Conservation (phyloP, 805 yeast species). For the Kodamaea jinghongensis region DNA sequence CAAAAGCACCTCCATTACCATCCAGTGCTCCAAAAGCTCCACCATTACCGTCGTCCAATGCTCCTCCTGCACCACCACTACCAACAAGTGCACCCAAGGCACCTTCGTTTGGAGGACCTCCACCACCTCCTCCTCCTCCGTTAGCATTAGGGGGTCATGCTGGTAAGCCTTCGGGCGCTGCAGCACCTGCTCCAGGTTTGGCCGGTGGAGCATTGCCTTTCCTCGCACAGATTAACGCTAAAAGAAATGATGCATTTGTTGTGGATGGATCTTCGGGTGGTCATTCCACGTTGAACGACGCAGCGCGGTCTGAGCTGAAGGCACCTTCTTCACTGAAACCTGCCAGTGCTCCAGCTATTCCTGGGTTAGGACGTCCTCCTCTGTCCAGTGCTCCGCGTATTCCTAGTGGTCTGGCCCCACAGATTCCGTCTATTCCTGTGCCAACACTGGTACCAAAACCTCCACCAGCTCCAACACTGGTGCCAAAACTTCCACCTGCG, state of each 20-base stretch:
- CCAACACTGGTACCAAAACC: constrained; percentile 11
- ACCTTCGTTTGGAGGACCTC: constrained; percentile 11
- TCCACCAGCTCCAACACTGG: constrained; percentile 11
- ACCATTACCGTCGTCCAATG: constrained; percentile 12
- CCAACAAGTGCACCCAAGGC: constrained; percentile 16
- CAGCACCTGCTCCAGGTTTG: constrained; percentile 20
- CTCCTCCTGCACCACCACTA: constrained; percentile 13
- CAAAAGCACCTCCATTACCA: constrained; percentile 17
- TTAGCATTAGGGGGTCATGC: too few species aligned
- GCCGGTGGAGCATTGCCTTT: constrained; percentile 45
- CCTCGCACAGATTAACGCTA: constrained; percentile 48
- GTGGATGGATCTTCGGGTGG: constrained; percentile 32
- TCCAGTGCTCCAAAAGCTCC: constrained; percentile 13
- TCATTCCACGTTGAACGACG: constrained; percentile 7
- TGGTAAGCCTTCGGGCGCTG: constrained; percentile 12
- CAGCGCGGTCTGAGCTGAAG: neutral
- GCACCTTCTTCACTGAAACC: constrained; percentile 1
- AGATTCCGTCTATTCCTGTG: constrained; percentile 3
- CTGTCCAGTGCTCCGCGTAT: too few species aligned
- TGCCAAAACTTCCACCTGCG: constrained; percentile 10
- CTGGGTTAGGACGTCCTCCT: too few species aligned
- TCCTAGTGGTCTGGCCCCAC: constrained; percentile 2
- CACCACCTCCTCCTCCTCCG: constrained; percentile 15
- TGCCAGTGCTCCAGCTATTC: too few species aligned
- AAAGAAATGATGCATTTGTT: constrained; percentile 46